Evolutionary conservation across 1,139 yeast species (phyloP).

Genomic region (Taiozyma sp.): DNA sequence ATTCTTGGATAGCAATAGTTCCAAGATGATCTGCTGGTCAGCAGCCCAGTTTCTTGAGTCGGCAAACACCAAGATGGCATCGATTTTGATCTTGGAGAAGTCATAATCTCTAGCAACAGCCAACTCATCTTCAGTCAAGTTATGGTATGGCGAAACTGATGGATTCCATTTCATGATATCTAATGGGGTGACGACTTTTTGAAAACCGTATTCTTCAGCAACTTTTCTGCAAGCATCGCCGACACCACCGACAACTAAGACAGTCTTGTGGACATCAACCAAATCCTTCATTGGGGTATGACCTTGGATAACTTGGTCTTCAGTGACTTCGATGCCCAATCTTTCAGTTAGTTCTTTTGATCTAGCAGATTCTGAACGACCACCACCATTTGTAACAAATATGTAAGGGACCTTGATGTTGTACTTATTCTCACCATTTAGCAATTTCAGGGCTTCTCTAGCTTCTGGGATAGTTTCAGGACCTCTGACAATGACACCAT

Average conservation of each 20-base stretch:
- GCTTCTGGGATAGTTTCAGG: constrained; percentile 79
- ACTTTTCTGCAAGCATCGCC: constrained; percentile 78
- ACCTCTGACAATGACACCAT: constrained; percentile 76
- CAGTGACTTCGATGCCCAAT: constrained; percentile 53
- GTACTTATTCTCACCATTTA: constrained; percentile 74
- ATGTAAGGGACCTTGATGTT: constrained; percentile 80
- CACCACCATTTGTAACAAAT: constrained; percentile 87
- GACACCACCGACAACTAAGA: constrained; percentile 79
- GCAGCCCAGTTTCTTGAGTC: constrained; percentile 89
- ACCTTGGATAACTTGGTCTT: constrained; percentile 81
- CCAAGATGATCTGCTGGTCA: constrained; percentile 81
- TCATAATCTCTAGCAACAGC: constrained; percentile 52
- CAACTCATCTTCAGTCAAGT: constrained; percentile 63
- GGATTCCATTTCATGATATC: constrained; percentile 85
- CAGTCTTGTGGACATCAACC: constrained; percentile 59
- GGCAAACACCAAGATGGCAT: constrained; percentile 74
- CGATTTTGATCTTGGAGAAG: constrained; percentile 56
- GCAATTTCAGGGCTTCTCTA: constrained; percentile 57
- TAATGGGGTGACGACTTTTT: constrained; percentile 70
- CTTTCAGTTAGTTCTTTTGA: constrained; percentile 62
- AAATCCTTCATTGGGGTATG: constrained; percentile 87
- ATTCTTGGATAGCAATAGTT: constrained; percentile 61
- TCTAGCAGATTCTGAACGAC: constrained; percentile 69
- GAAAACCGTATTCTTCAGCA: constrained; percentile 72
- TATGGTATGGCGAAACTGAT: constrained; percentile 75